Evolutionary conservation across 1,139 yeast genomes (phyloP).

Genomic region (Saccharomyces uvarum): DNA sequence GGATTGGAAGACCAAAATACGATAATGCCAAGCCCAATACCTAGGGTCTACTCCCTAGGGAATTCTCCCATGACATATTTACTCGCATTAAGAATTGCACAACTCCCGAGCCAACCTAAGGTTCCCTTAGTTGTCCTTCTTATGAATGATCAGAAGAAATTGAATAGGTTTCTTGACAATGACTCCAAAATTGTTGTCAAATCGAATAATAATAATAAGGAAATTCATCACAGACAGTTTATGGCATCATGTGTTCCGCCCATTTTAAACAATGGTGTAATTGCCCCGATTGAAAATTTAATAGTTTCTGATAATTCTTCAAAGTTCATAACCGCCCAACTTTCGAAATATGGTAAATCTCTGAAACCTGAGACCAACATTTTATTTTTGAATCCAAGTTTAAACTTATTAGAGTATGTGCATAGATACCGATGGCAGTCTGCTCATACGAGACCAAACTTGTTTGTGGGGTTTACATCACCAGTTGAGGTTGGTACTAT

Average conservation of each 20-base stretch:
- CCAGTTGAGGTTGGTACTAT: neutral
- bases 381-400: conserved; percentile 69
- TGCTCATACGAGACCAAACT: conserved; percentile 40
- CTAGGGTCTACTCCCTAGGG: conserved; percentile 37
- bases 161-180: conserved; percentile 37
- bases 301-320: conserved; percentile 42
- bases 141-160: conserved; percentile 36
- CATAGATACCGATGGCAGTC: conserved; percentile 47
- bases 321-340: conserved; percentile 42
- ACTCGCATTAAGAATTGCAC: conserved; percentile 35
- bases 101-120: conserved; percentile 30
- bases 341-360: conserved; percentile 39
- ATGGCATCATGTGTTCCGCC: conserved; percentile 37
- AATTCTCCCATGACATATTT: conserved; percentile 38
- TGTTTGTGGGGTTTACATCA: conserved; percentile 43
- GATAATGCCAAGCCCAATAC: conserved; percentile 13
- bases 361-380: conserved; percentile 44
- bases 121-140: conserved; percentile 39
- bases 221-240: conserved; percentile 16
- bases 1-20: neutral
- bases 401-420: conserved; percentile 53
- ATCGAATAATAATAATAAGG: conserved; percentile 11
- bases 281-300: conserved; percentile 42
- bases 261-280: conserved; percentile 28
- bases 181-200: conserved; percentile 34